A percentile compares a stretch with the other conserved stretches of the same genome.
phyloP scores from a whole-genome alignment of 2,329 filamentous ascomycete genomes.

The Stagonosporopsis cucurbitacearum region DNA sequence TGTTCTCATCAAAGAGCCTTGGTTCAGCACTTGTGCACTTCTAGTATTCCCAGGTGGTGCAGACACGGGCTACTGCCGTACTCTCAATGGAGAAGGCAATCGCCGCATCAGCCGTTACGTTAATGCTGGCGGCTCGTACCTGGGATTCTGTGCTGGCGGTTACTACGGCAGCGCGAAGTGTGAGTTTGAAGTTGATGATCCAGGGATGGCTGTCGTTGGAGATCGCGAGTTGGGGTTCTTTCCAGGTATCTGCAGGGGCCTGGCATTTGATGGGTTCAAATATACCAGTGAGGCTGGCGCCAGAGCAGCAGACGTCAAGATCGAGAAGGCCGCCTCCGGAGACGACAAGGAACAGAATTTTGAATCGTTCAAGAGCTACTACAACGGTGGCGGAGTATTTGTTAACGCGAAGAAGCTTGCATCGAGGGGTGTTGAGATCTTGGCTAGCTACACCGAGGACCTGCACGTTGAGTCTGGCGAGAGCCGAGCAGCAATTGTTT shows the following conservation, averaged over 20 bases:
- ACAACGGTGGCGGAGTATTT: conserved; percentile 94
- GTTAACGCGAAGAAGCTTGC: conserved; percentile 73
- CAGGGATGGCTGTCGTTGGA: conserved; percentile 82
- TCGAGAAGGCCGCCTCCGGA: conserved; percentile 66
- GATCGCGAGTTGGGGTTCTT: conserved; percentile 86
- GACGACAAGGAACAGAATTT: conserved; percentile 58
- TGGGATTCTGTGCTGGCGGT: conserved; percentile 92
- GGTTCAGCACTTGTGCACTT: conserved; percentile 83
- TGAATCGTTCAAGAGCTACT: conserved; percentile 76
- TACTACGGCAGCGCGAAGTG: conserved; percentile 85
- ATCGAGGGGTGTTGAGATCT: conserved; percentile 73
- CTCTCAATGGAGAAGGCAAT: conserved; percentile 87
- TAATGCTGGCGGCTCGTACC: conserved; percentile 80
- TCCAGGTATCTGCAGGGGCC: conserved; percentile 82
- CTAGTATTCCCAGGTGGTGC: conserved; percentile 92
- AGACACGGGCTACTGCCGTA: conserved; percentile 89
- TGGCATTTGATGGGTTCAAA: conserved; percentile 87
- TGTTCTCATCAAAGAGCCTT: conserved; percentile 87
- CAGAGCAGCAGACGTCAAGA: conserved; percentile 70
- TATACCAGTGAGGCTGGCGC: conserved; percentile 90
- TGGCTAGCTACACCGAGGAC: conserved; percentile 79
- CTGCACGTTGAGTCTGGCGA: conserved; percentile 78
- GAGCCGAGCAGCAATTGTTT: conserved; percentile 79
- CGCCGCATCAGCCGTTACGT: conserved; percentile 84
- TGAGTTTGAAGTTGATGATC: conserved; percentile 90